Evolutionary conservation across 768 basidiomycete genomes (phyloP).

Genomic region (Cubamyces lactineus): DNA sequence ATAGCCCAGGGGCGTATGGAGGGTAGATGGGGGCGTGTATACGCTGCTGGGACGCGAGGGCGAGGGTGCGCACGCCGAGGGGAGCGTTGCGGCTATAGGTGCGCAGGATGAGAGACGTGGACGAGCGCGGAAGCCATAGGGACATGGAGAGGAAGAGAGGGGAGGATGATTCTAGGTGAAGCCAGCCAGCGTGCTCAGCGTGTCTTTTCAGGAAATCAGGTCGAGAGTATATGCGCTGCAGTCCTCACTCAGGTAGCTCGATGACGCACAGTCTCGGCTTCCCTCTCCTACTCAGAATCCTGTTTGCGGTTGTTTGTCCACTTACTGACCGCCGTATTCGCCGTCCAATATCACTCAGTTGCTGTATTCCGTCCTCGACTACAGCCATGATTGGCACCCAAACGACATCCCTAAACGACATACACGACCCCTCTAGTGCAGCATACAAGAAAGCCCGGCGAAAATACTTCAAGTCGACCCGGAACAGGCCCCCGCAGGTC

Average conservation of each 20-base stretch:
- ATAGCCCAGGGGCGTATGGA: neutral
- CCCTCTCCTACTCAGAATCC: neutral
- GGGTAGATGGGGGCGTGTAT: conserved; percentile 11
- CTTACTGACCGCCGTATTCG: neutral
- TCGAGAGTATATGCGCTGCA: neutral
- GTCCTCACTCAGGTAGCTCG: neutral
- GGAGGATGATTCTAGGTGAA: neutral
- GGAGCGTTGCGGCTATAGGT: conserved; percentile 34
- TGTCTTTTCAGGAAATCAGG: neutral
- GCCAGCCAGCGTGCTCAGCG: conserved; percentile 2
- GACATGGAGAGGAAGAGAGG: conserved; percentile 53
- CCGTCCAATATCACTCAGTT: neutral
- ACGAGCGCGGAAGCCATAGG: conserved; percentile 71
- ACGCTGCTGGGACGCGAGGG: conserved; percentile 27
- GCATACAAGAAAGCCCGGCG: conserved; percentile 64
- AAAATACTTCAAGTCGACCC: conserved; percentile 63
- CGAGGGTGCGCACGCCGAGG: conserved; percentile 22
- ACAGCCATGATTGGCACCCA: conserved; percentile 8
- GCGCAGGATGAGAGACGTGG: conserved; percentile 48
- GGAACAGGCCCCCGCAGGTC: conserved; percentile 47
- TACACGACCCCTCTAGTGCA: conserved; percentile 48
- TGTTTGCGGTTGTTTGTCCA: neutral
- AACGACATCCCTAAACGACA: conserved; percentile 1
- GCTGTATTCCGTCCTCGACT: neutral
- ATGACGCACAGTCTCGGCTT: conserved; percentile 26